These are phyloP conservation scores for Houttuynia cordata DNA, from an alignment of 164 flowering plant genomes.

Conservation along the genomic window DNA sequence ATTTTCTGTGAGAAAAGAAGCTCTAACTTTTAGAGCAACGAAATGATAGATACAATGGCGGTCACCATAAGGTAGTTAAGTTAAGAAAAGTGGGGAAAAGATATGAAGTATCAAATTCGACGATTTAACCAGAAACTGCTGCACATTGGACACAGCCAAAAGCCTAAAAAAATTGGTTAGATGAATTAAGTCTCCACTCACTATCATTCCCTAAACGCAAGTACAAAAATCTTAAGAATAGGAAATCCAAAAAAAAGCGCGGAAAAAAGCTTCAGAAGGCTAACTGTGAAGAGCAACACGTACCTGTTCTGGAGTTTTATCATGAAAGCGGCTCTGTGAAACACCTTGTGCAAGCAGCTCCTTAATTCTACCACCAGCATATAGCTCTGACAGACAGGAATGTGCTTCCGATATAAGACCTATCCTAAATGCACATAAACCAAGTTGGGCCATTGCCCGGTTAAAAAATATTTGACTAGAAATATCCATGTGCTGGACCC, in stretches of 20 bases:
- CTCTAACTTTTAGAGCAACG: too few species aligned
- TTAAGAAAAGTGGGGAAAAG: too few species aligned
- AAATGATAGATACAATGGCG: too few species aligned
- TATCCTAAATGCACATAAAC: slow-evolving; percentile 75
- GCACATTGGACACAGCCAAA: too few species aligned
- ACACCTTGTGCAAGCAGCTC: slow-evolving; percentile 95
- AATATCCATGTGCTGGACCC: slow-evolving; percentile 74
- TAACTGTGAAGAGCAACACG: background rate
- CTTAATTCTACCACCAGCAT: slow-evolving; percentile 89
- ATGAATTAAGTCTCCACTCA: too few species aligned
- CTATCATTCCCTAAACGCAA: too few species aligned
- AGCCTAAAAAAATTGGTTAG: too few species aligned
- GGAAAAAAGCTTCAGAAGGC: background rate
- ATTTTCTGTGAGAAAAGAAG: too few species aligned
- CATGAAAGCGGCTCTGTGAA: slow-evolving; percentile 87
- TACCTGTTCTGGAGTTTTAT: slow-evolving; percentile 98
- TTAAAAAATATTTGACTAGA: slow-evolving; percentile 84
- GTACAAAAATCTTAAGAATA: background rate
- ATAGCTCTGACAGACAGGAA: slow-evolving; percentile 79
- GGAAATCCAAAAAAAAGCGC: background rate
- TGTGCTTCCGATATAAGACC: slow-evolving; percentile 66
- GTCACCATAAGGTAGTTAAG: too few species aligned
- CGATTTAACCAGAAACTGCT: too few species aligned
- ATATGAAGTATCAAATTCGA: too few species aligned
- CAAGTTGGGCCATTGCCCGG: slow-evolving; percentile 95